Conservation (phyloP, 495 filamentous ascomycete genomes). For the Bombardia bombarda region DNA sequence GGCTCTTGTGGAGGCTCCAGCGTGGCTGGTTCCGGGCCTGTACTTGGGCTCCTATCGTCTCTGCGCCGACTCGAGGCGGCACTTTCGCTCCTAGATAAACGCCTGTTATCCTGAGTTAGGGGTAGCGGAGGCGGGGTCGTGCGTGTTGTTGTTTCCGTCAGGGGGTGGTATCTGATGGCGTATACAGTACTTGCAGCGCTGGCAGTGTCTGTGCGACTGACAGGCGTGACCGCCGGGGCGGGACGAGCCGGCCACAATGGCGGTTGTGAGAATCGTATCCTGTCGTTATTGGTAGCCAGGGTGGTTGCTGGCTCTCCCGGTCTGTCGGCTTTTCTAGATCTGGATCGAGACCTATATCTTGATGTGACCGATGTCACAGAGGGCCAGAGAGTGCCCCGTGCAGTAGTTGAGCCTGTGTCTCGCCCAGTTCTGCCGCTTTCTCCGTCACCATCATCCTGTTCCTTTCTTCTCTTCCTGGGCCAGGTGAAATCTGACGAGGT, state of each 20-base stretch:
- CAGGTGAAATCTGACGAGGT: constrained; percentile 42
- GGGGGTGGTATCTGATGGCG: constrained; percentile 72
- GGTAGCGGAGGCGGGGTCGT: constrained; percentile 24
- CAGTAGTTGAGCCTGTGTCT: constrained; percentile 18
- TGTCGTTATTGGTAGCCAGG: constrained; percentile 20
- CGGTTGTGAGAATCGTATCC: constrained; percentile 32
- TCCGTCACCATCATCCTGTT: constrained; percentile 20
- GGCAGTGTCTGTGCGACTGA: constrained; percentile 70
- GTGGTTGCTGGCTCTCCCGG: constrained; percentile 13
- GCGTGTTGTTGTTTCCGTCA: constrained; percentile 53
- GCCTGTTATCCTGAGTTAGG: constrained; percentile 19
- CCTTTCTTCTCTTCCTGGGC: constrained; percentile 27
- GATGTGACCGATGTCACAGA: constrained; percentile 32
- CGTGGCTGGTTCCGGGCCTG: constrained; percentile 3
- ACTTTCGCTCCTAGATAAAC: constrained; percentile 26
- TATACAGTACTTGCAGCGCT: constrained; percentile 72
- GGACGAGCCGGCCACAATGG: constrained; percentile 54
- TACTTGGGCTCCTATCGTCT: constrained; percentile 14
- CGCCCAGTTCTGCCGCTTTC: constrained; percentile 8
- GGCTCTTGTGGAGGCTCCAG: constrained; percentile 5
- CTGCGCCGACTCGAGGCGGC: constrained; percentile 18
- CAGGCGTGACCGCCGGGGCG: constrained; percentile 55
- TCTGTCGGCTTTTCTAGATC: constrained; percentile 14
- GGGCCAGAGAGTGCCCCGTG: constrained; percentile 38
- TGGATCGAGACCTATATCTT: constrained; percentile 30